A percentile compares a stretch with the other conserved stretches of the same genome.
Conservation (phyloP, 208 protist species). For the Phytomonas francai region DNA sequence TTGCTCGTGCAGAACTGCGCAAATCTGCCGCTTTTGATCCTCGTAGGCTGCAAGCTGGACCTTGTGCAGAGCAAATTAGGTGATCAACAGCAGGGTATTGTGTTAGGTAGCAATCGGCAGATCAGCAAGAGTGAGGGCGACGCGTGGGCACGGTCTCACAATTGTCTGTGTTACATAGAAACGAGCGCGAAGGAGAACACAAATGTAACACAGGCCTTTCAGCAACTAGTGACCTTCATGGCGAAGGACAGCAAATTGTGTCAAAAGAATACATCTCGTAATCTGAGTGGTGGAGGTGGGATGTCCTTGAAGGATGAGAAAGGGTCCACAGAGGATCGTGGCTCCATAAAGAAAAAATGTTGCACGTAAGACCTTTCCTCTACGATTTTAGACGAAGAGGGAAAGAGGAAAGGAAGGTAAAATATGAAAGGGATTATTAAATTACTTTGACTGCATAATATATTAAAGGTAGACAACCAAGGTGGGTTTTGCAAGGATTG, state of each 20-base stretch:
- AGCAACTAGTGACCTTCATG: slow-evolving; percentile 75
- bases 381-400: neutral
- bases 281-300: slow-evolving; percentile 15
- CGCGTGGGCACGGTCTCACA: slow-evolving; percentile 64
- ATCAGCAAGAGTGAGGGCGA: slow-evolving; percentile 74
- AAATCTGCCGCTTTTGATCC: slow-evolving; percentile 57
- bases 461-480: neutral
- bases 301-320: neutral
- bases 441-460: neutral
- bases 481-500: neutral
- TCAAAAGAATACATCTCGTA: slow-evolving; percentile 14
- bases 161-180: slow-evolving; percentile 81
- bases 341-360: neutral
- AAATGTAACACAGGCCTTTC: slow-evolving; percentile 78
- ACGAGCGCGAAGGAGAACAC: slow-evolving; percentile 86
- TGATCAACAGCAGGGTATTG: slow-evolving; percentile 43
- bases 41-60: slow-evolving; percentile 86
- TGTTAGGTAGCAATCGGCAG: slow-evolving; percentile 68
- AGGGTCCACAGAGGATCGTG: neutral
- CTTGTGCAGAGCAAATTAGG: slow-evolving; percentile 54
- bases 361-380: neutral
- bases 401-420: neutral
- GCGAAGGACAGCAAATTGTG: slow-evolving; percentile 32
- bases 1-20: slow-evolving; percentile 54
- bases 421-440: neutral